phyloP scores from a whole-genome alignment of 106 monocot genomes.

The Acorus gramineus region DNA sequence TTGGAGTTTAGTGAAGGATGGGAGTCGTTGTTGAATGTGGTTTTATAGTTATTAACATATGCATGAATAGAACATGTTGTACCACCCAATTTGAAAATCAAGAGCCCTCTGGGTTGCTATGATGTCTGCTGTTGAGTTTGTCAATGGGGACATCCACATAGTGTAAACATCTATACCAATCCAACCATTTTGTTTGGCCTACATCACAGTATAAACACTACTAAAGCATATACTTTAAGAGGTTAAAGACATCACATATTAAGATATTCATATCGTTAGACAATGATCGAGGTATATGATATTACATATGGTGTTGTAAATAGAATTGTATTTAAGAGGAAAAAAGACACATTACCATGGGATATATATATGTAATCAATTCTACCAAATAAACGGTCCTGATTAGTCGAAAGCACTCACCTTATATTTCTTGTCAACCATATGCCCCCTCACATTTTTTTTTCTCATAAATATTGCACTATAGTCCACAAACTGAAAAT shows the following conservation, averaged over 20 bases:
- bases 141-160: constrained; percentile 12
- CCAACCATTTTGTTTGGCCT: constrained; percentile 14
- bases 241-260: too few relatives aligned
- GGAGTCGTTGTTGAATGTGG: constrained; percentile 7
- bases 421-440: constrained; percentile 54
- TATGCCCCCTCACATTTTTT: constrained; percentile 11
- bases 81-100: constrained; percentile 39
- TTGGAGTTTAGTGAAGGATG: constrained; percentile 22
- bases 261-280: too few relatives aligned
- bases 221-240: too few relatives aligned
- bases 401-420: constrained; percentile 6
- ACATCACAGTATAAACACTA: constrained; percentile 12
- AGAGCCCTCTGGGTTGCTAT: constrained; percentile 25
- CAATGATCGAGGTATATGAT: too few relatives aligned
- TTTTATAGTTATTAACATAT: too few relatives aligned
- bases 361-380: background rate
- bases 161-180: constrained; percentile 42
- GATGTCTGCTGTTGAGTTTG: constrained; percentile 30
- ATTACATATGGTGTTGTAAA: too few relatives aligned
- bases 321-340: too few relatives aligned
- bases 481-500: too few relatives aligned
- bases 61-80: background rate
- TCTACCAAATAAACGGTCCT: background rate
- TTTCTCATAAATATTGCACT: too few relatives aligned
- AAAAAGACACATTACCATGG: background rate